Conservation (phyloP, 495 filamentous ascomycete genomes). For the Penicillium ucsense region DNA sequence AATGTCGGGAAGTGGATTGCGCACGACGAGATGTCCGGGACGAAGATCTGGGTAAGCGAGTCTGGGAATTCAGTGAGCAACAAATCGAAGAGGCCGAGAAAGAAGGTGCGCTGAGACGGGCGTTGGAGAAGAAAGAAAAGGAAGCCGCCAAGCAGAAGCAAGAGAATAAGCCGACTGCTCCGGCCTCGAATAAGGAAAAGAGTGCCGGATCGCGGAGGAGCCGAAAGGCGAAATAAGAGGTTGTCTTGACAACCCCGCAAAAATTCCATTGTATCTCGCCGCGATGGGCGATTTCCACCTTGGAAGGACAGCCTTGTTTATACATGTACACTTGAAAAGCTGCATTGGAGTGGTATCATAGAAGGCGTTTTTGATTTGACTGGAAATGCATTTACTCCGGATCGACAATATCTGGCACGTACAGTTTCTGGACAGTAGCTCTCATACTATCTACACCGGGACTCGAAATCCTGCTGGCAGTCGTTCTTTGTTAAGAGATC, state of each 20-base stretch:
- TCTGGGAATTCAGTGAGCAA: slow-evolving; percentile 84
- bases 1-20: slow-evolving; percentile 68
- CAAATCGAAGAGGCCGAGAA: slow-evolving; percentile 78
- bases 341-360: background rate
- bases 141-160: slow-evolving; percentile 41
- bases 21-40: slow-evolving; percentile 66
- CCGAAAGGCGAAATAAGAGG: slow-evolving; percentile 24
- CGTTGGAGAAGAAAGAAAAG: slow-evolving; percentile 57
- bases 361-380: background rate
- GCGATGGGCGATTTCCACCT: no score
- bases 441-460: no score
- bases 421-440: no score
- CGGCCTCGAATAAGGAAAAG: slow-evolving; percentile 21
- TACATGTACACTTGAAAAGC: background rate
- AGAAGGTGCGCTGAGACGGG: slow-evolving; percentile 58
- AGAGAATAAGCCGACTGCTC: slow-evolving; percentile 28
- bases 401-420: no score
- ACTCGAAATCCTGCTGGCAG: no score
- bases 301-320: background rate
- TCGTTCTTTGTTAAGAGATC: no score
- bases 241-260: background rate
- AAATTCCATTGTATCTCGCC: no score
- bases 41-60: slow-evolving; percentile 64
- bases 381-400: background rate
- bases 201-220: slow-evolving; percentile 35